Base-by-base conservation (phyloP, 108 stramenopile species). In the Schizochytrium sp. region DNA sequence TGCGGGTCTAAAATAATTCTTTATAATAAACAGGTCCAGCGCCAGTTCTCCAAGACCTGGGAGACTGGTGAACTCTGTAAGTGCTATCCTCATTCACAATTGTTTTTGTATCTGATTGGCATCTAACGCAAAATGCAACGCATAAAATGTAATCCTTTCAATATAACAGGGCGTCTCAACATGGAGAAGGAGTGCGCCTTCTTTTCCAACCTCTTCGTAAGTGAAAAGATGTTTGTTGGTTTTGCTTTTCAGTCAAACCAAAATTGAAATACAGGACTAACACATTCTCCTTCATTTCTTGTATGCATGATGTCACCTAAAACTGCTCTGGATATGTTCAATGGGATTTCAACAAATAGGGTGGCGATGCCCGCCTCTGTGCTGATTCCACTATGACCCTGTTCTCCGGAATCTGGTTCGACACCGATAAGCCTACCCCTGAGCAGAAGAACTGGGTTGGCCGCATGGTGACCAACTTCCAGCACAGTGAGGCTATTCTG, bases 141-240 rank as follows among this genome's bases (percentile, higher is more conserved):
- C 57, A 10, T 58, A 10, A 17, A 58, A 10, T 17, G 10, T 17
- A 58, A 15, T 58, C 57, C 57, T 10, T 69, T 3, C 2, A 69
- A 7, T 8, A 12, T 38, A 8, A 15, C 28, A 69, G 64, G 64
- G 64, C 64, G 64, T 0, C 76, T 83, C 15, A 83, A 83, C 76
- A 83, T 83, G 76, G 76, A 83, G 47, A 83, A 83, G 53, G 76
- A 83, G 76, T 83, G 76, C 76, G 76, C 76, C 50, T 83, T 83
- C 53, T 83, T 83, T 42, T 17, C 76, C 8, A 83, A 83, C 3
- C 53, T 83, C 13, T 83, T 83, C 28, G 64, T 69, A 69, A 12
- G 64, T 69, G 7, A 15, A 7, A 38, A 10, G 15, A 17, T 17
- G 57, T 17, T 28, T 28, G 28, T 28, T 28, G 28, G 28, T 28